Conservation (phyloP, 139 green algal genomes). For the Volvox africanus region DNA sequence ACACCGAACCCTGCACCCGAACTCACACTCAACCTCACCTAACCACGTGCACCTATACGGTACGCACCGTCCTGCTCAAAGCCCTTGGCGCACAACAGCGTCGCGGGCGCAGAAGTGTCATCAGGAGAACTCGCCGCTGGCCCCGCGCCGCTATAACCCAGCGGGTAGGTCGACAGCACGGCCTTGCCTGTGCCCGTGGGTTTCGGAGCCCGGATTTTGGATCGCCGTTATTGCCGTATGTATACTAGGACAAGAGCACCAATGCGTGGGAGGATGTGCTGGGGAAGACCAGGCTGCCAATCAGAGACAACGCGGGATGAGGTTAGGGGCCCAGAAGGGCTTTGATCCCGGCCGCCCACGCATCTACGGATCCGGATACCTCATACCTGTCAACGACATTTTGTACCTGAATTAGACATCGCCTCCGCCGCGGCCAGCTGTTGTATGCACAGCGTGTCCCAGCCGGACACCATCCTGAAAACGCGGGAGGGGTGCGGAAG, state of each 20-base stretch:
- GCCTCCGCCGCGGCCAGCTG: conserved; percentile 62
- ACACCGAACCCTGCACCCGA: neutral
- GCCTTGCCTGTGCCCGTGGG: conserved; percentile 30
- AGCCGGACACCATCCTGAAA: conserved; percentile 64
- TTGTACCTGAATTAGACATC: too few relatives aligned
- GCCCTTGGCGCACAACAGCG: conserved; percentile 70
- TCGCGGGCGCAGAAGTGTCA: conserved; percentile 46
- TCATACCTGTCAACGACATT: neutral
- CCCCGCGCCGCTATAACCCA: conserved; percentile 71
- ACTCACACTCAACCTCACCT: neutral
- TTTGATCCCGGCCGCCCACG: neutral
- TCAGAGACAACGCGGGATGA: too few relatives aligned
- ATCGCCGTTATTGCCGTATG: too few relatives aligned
- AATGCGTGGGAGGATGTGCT: neutral
- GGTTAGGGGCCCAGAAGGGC: neutral
- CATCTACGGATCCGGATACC: neutral
- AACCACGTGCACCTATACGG: neutral
- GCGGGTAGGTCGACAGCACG: conserved; percentile 82
- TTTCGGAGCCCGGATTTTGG: too few relatives aligned
- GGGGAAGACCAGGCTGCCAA: neutral
- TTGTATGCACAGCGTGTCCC: conserved; percentile 59
- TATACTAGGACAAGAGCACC: neutral
- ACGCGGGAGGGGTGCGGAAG: neutral
- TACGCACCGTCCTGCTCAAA: conserved; percentile 62
- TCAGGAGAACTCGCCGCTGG: conserved; percentile 47